Base-by-base conservation (phyloP, 371 early-diverging fungal species). In the Rhizopus stolonifer region DNA sequence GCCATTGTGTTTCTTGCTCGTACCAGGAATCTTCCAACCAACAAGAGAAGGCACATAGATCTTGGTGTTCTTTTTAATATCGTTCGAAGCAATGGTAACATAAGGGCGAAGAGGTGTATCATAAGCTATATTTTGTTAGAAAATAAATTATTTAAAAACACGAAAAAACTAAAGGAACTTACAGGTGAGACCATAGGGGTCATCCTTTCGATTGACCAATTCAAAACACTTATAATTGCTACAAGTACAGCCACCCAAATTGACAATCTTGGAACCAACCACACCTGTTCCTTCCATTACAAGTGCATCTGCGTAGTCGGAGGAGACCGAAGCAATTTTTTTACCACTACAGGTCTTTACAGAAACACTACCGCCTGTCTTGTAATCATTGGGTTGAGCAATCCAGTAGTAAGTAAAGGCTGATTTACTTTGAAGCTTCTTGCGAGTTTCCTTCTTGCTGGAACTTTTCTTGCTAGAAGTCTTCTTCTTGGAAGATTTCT, bases 331-430 rank as follows among this genome's bases (percentile, higher is more conserved):
- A 42, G 61, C 77, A 53, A 77, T 70, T 40, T 67, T 59, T 19
- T 70, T 63, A 26, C 77, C 77, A 42, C 52, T 22, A 40, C 77
- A 77, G 26, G 77, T 73, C 64, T 71, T 73, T 60, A 77, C 65
- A 34, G 64, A 19, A 18, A 71, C 71, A 39, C 32, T 46, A 49
- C 64, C 62, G 19, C 71, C 69, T 10, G 59, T 60, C 36, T 54
- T 60, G 52, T 77, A 73, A 34, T 70, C 67, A 18, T 52, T 33
- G 13, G 54, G 63, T 26, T 64, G 61, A 52, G 77, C 77, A 44
- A 72, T 77, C 77, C 77, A 77, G 60, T 77, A 77, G 54, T 77
- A 77, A 25, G 77, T 77, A 53, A 77, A 73, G 2, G 67, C 69
- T 31, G 71, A 54, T 14, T 52, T 40, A 36, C 49, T 29, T 48